Conservation (phyloP, 768 basidiomycete species). For the Trametes cingulata region DNA sequence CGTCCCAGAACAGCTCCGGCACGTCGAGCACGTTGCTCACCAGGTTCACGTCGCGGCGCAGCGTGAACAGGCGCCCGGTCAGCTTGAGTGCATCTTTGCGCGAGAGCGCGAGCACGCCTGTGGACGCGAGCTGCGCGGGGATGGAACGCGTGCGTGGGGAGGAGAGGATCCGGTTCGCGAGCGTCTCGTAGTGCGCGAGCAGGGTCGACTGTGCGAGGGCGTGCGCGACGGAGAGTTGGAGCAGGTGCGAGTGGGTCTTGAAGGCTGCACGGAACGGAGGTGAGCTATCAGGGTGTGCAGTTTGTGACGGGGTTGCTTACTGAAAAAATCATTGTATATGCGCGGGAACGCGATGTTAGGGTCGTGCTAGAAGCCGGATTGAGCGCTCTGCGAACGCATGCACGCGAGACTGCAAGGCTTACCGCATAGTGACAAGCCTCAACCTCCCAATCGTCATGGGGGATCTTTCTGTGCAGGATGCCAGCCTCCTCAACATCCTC, state of each 20-base stretch:
- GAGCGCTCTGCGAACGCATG: not conserved
- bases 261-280: too few species aligned
- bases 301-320: constrained; percentile 45
- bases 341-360: constrained; percentile 81
- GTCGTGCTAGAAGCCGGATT: constrained; percentile 60
- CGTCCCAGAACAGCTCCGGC: constrained; percentile 93
- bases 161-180: constrained; percentile 75
- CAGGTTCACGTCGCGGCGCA: constrained; percentile 86
- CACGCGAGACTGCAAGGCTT: constrained; percentile 28
- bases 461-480: constrained; percentile 64
- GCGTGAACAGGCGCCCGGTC: constrained; percentile 72
- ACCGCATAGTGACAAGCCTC: constrained; percentile 92
- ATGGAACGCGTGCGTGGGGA: constrained; percentile 77
- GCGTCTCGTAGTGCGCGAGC: constrained; percentile 83
- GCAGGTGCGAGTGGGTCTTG: constrained; percentile 86
- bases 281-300: too few species aligned
- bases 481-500: constrained; percentile 81
- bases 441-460: constrained; percentile 66
- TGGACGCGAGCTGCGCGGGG: constrained; percentile 77
- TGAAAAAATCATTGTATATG: constrained; percentile 96
- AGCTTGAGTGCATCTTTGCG: constrained; percentile 84
- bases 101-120: constrained; percentile 73
- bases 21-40: constrained; percentile 93
- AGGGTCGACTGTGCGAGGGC: constrained; percentile 94
- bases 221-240: constrained; percentile 91